phyloP scores from a whole-genome alignment of 495 filamentous ascomycete genomes.

The Filosporella fistucella region DNA sequence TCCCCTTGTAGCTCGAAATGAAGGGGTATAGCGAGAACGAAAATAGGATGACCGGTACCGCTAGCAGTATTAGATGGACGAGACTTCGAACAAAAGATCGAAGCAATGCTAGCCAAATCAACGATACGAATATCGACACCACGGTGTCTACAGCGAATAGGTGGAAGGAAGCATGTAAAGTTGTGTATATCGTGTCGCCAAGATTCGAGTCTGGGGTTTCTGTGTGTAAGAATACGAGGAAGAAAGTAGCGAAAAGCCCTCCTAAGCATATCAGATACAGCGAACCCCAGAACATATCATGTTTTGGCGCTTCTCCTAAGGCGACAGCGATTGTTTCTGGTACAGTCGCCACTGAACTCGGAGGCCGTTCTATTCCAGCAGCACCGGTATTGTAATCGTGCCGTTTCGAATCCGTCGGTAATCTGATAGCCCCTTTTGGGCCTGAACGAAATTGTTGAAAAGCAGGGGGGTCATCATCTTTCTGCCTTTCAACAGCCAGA shows the following conservation, averaged over 20 bases:
- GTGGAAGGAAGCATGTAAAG: conserved; percentile 80
- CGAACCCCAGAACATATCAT: conserved; percentile 91
- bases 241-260: conserved; percentile 77
- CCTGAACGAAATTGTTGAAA: conserved; percentile 76
- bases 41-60: conserved; percentile 78
- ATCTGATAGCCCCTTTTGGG: conserved; percentile 28
- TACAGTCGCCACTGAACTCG: conserved; percentile 21
- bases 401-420: conserved; percentile 19
- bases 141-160: conserved; percentile 86
- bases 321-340: conserved; percentile 21
- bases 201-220: conserved; percentile 59
- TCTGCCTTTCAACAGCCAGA: conserved; percentile 47
- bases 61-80: conserved; percentile 71
- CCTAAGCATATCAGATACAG: conserved; percentile 82
- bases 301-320: conserved; percentile 32
- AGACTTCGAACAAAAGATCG: conserved; percentile 79
- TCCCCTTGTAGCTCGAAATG: conserved; percentile 79
- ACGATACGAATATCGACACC: conserved; percentile 78
- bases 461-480: conserved; percentile 72
- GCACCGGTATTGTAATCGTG: neutral
- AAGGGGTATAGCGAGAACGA: conserved; percentile 90
- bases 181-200: conserved; percentile 91
- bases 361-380: conserved; percentile 12
- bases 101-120: conserved; percentile 86
- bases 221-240: conserved; percentile 86